Evolutionary conservation across 2,329 filamentous ascomycete species (phyloP).

Genomic region (Penicillium italicum): DNA sequence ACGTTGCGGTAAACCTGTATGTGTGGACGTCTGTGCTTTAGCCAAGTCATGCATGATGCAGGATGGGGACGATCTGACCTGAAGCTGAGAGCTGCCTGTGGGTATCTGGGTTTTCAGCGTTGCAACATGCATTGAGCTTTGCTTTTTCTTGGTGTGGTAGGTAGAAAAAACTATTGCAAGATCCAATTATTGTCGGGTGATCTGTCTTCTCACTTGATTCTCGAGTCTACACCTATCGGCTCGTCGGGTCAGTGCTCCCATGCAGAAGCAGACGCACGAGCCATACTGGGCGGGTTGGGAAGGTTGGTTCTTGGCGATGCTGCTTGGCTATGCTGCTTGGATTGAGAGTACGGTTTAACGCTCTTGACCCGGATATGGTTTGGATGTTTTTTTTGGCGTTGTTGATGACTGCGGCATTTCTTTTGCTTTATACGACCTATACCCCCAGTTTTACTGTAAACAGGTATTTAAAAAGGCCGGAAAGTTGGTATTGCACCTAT

Average conservation of each 20-base stretch:
- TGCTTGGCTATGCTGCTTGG: neutral
- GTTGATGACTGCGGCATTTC: neutral
- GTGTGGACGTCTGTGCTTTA: constrained; percentile 1
- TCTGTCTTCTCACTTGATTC: neutral
- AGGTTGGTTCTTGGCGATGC: constrained; percentile 1
- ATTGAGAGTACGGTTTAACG: neutral
- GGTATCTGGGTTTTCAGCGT: neutral
- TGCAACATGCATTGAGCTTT: neutral
- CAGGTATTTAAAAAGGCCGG: neutral
- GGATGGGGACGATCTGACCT: constrained; percentile 6
- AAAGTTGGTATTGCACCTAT: neutral
- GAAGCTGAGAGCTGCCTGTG: constrained; percentile 2
- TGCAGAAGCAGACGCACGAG: constrained; percentile 1
- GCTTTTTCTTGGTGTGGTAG: neutral
- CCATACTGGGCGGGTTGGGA: neutral
- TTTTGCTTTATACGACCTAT: neutral
- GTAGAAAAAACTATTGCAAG: neutral
- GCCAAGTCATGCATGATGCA: constrained; percentile 10
- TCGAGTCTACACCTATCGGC: neutral
- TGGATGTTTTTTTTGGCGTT: neutral
- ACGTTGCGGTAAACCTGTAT: constrained; percentile 6
- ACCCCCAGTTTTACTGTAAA: neutral
- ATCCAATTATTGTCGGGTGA: neutral
- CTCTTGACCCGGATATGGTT: neutral
- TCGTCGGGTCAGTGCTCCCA: neutral